Conservation (phyloP, 495 filamentous ascomycete genomes). For the Penicillium psychrofluorescens region DNA sequence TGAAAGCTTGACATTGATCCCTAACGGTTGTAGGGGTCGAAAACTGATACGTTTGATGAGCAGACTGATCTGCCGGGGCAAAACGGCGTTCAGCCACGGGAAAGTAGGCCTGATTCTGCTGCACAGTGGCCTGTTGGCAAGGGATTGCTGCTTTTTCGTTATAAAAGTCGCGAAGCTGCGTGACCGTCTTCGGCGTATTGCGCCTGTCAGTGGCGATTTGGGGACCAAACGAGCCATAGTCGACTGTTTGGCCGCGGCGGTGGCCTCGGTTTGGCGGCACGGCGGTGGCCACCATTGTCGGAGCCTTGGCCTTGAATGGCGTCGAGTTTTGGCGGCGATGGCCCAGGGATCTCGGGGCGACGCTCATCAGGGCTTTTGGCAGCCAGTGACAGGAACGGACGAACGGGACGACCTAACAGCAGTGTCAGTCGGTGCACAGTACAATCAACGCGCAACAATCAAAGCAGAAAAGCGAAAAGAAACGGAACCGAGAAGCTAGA, state of each 20-base stretch:
- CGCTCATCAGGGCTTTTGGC: constrained; percentile 17
- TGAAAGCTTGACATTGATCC: constrained; percentile 23
- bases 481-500: no score
- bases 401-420: constrained; percentile 16
- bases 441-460: constrained; percentile 9
- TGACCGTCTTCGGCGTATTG: constrained; percentile 17
- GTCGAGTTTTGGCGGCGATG: constrained; percentile 88
- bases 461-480: constrained; percentile 10
- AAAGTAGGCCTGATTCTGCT: constrained; percentile 10
- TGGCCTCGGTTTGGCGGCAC: constrained; percentile 37
- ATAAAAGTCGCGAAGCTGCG: constrained; percentile 23
- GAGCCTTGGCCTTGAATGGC: constrained; percentile 62
- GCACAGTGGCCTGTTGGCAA: constrained; percentile 3
- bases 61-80: background rate
- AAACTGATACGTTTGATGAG: constrained; percentile 13
- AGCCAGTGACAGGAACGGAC: constrained; percentile 1
- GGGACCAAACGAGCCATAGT: constrained; percentile 52
- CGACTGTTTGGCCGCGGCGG: constrained; percentile 72
- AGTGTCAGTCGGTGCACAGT: constrained; percentile 35
- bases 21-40: constrained; percentile 14
- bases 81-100: constrained; percentile 10
- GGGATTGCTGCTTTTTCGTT: constrained; percentile 24
- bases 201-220: constrained; percentile 16
- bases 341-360: constrained; percentile 19
- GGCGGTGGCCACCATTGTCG: constrained; percentile 5